These are phyloP conservation scores for Vachellia collinsii DNA, from an alignment of 306 rosid species.

Conservation along the genomic window DNA sequence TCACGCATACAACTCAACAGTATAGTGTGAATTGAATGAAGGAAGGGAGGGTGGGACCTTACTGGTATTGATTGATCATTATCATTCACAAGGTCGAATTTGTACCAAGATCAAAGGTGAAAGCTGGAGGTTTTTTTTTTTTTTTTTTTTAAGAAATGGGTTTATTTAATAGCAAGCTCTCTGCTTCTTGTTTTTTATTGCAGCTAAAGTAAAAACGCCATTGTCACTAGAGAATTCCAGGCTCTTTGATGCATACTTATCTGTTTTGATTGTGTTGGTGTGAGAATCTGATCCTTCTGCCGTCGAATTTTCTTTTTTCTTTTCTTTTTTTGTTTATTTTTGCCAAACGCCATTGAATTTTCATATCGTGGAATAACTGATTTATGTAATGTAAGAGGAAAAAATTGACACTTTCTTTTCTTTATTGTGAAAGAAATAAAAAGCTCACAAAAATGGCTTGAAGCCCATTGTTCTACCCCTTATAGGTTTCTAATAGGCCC, in stretches of 20 bases:
- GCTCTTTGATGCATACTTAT: neutral
- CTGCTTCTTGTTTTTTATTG: neutral
- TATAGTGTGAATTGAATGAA: neutral
- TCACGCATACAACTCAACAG: neutral
- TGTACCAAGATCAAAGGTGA: neutral
- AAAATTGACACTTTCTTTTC: neutral
- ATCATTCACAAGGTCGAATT: neutral
- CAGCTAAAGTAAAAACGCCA: neutral
- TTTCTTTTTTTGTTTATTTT: too few relatives aligned
- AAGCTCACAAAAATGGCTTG: neutral
- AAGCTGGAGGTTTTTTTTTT: neutral
- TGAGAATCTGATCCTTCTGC: neutral
- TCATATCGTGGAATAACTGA: neutral
- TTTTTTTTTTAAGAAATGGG: neutral
- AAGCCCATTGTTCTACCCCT: too few relatives aligned
- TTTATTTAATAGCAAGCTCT: neutral
- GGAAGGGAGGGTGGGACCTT: neutral
- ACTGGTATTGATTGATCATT: neutral
- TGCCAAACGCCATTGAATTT: neutral
- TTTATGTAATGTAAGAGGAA: neutral
- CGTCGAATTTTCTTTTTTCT: neutral
- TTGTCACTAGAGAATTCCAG: neutral
- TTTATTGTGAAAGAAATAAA: too few relatives aligned
- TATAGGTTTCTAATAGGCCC: too few relatives aligned
- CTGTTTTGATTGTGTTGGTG: neutral